Base-by-base conservation (phyloP, 2,329 filamentous ascomycete genomes). In the Penicillium occitanis region DNA sequence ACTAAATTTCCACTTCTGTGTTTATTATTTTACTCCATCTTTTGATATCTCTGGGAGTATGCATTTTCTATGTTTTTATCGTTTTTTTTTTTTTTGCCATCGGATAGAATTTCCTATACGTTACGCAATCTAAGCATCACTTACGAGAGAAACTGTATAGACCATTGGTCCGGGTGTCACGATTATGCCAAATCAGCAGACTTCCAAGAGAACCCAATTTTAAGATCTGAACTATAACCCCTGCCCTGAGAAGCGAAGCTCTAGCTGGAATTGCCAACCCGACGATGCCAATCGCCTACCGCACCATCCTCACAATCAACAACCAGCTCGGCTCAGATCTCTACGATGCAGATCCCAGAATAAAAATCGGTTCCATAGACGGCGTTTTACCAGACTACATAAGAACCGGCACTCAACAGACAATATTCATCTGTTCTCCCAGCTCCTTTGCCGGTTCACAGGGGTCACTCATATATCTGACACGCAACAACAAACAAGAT, bases 221-320 rank as follows among this genome's bases (percentile, higher is more conserved):
- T 19, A 19, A 8, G 19, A 10, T 53, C n/a, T n/a, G 5, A 22
- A 13, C 7, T 1, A 35, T 37, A 1, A 13, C 14, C 28, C 3
- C 17, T 35, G 10, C 7, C 30, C 3, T 13, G 5, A 33, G 8
- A 33, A 35, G 51, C 4, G n/a, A 55, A 35, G 7, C 30, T 57
- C 33, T 22, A 6, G n/a, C 33, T 14, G n/a, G 17, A 22, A 37
- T 14, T 19, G 14, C 33, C 53, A 53, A 40, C 25, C 46, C 17
- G 50, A 66, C 35, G 19, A 66, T 66, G 65, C 65, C 61, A 42
- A 14, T 66, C 30, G 59, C 65, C 14, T 66, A 66, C 35, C 60
- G 65, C 30, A 66, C 65, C 33, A 66, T 66, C 51, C 42, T 66
- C 33, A 66, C 65, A 5, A 63, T 66, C 48, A 48, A 66, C 53